phyloP scores from a whole-genome alignment of 805 yeast species.

The Teunomyces panamensis region DNA sequence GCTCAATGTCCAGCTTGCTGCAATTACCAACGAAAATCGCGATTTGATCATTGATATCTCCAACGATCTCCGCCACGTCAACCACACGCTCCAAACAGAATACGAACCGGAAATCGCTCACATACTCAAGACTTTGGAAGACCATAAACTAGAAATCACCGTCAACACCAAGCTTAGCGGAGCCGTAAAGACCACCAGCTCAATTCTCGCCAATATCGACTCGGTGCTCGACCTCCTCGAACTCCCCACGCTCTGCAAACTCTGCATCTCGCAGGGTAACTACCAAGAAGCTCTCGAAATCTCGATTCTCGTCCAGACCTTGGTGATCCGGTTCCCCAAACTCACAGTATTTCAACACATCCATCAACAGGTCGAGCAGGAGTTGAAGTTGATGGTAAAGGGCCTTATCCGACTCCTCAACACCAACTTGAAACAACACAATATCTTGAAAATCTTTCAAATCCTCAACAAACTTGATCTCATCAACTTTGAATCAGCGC shows the following conservation, averaged over 20 bases:
- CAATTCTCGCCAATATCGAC: constrained; percentile 60
- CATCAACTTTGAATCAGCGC: constrained; percentile 5
- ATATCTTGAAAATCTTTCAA: constrained; percentile 72
- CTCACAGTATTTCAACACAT: constrained; percentile 50
- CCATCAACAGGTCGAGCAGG: constrained; percentile 50
- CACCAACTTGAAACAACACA: constrained; percentile 76
- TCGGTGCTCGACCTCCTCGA: constrained; percentile 75
- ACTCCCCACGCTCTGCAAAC: constrained; percentile 74
- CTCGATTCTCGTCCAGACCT: constrained; percentile 66
- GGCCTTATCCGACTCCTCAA: constrained; percentile 67
- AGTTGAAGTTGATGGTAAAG: constrained; percentile 62
- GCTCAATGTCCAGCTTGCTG: constrained; percentile 45
- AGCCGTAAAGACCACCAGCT: constrained; percentile 22
- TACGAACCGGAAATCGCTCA: constrained; percentile 14
- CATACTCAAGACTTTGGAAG: constrained; percentile 12
- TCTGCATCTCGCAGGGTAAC: constrained; percentile 84
- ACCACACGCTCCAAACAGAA: constrained; percentile 12
- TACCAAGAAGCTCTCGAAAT: constrained; percentile 89
- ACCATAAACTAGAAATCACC: constrained; percentile 13
- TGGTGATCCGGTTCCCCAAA: constrained; percentile 67
- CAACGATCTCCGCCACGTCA: constrained; percentile 32
- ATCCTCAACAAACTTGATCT: constrained; percentile 59
- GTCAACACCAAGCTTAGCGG: constrained; percentile 20
- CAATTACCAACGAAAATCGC: constrained; percentile 38
- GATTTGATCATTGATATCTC: constrained; percentile 45